Base-by-base conservation (phyloP, 305 asterid species). In the Fraxinus velutina region DNA sequence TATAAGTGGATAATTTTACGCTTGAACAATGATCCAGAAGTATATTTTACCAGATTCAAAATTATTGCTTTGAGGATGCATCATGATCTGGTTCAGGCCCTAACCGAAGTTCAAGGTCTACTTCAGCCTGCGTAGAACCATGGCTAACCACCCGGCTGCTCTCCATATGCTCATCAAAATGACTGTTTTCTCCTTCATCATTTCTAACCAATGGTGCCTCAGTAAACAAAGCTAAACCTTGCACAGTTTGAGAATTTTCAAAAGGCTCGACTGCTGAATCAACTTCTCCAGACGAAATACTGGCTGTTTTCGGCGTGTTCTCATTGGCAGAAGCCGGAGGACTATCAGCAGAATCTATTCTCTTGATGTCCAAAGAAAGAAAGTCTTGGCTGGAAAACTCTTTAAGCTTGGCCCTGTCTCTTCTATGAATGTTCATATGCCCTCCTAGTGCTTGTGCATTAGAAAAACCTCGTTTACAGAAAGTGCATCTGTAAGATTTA, bases 371-470 rank as follows among this genome's bases (percentile, higher is more conserved):
- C 55, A 44, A 44, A 44, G 55, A 44, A 44, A 44, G 55, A 13
- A 44, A 0, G 5, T 44, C 83, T 10, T 84, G 86, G 66, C 86
- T 47, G 15, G 89, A 89, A 64, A 90, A 80, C 60, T 90, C 90
- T 72, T 33, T 81, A 36, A 88, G 91, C 34, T 88, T 91, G 2
- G 94, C 95, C 77, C 93, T 86, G 64, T 92, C 97, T 85, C 85
- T 92, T 79, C 97, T 79, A 64, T 93, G 97, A 22, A 93, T 87
- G 22, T 93, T 93, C 97, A 92, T 93, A 77, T 93, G 97, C 1
- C 97, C 97, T 5, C 97, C 97, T 60, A 92, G 79, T 2, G 97
- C 97, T 73, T 93, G 97, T 0, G 97, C 97, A 81, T 92, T 93
- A 0, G 94, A 88, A 66, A 93, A 93, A 1, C 95, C 93, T 60